Conservation (phyloP, 805 yeast genomes). For the Saturnispora besseyi region DNA sequence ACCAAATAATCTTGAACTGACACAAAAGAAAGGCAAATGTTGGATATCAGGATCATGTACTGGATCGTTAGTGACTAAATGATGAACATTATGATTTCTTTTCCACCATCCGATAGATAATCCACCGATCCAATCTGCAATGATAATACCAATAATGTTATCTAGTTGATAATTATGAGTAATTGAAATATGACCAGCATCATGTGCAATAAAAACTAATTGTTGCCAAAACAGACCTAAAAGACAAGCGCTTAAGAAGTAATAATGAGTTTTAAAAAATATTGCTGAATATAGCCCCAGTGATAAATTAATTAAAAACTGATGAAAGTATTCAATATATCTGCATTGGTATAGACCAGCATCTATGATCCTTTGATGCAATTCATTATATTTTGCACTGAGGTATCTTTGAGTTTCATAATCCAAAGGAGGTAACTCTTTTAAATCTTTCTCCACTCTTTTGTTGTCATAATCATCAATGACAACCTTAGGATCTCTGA, state of each 20-base stretch:
- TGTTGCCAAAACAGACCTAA: slow-evolving; percentile 87
- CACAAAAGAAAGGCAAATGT: slow-evolving; percentile 86
- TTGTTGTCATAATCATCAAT: slow-evolving; percentile 51
- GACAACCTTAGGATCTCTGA: slow-evolving; percentile 47
- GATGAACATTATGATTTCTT: slow-evolving; percentile 89
- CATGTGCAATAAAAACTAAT: slow-evolving; percentile 79
- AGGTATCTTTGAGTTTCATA: slow-evolving; percentile 53
- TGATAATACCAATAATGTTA: slow-evolving; percentile 58
- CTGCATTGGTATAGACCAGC: slow-evolving; percentile 65
- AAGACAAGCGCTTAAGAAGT: slow-evolving; percentile 48
- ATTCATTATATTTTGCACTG: slow-evolving; percentile 46
- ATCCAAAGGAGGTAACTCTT: slow-evolving; percentile 55
- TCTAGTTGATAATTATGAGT: slow-evolving; percentile 75
- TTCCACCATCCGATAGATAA: slow-evolving; percentile 93
- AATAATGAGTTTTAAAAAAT: slow-evolving; percentile 38
- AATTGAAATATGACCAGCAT: slow-evolving; percentile 79
- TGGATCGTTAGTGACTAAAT: slow-evolving; percentile 84
- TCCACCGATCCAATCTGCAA: slow-evolving; percentile 83
- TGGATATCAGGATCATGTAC: slow-evolving; percentile 93
- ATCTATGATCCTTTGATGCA: slow-evolving; percentile 46
- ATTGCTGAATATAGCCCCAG: slow-evolving; percentile 43
- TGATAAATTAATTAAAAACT: slow-evolving; percentile 48
- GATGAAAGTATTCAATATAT: slow-evolving; percentile 66
- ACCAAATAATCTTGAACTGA: slow-evolving; percentile 59
- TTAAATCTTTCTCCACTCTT: slow-evolving; percentile 47